Conservation (phyloP, 441 rosid genomes). For the Adansonia grandidieri region DNA sequence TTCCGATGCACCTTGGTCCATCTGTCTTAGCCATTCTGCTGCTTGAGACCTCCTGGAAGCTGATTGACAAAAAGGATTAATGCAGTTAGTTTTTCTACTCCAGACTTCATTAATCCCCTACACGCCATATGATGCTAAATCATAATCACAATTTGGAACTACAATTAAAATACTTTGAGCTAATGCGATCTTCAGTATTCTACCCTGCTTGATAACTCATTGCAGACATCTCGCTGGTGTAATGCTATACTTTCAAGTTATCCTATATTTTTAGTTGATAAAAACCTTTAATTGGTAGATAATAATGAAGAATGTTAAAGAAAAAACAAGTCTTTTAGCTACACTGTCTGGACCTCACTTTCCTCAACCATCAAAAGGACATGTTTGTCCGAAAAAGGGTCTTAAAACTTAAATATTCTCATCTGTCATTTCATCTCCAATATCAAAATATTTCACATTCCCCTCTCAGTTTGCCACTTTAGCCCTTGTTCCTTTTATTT, state of each 20-base stretch:
- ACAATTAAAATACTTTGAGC: background rate
- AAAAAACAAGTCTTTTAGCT: background rate
- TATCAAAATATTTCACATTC: background rate
- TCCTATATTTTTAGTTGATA: background rate
- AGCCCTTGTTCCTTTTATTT: background rate
- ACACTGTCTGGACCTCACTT: background rate
- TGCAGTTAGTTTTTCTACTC: background rate
- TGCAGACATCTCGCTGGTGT: background rate
- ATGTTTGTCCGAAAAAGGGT: background rate
- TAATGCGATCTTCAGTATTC: background rate
- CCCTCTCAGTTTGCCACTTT: background rate
- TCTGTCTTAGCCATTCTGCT: slow-evolving; percentile 85
- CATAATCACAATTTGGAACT: background rate
- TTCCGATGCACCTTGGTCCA: slow-evolving; percentile 74
- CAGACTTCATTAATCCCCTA: slow-evolving; percentile 9
- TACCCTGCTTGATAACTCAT: background rate
- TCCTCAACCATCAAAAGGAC: background rate
- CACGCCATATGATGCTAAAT: background rate
- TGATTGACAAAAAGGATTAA: slow-evolving; percentile 31
- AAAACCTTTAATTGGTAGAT: background rate
- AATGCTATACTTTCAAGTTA: background rate
- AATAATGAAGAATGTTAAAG: too few species aligned
- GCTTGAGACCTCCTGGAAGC: slow-evolving; percentile 91
- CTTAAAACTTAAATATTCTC: background rate
- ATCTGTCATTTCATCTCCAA: slow-evolving; percentile 7